Conservation (phyloP, 2,329 filamentous ascomycete species). For the Colletotrichum siamense region DNA sequence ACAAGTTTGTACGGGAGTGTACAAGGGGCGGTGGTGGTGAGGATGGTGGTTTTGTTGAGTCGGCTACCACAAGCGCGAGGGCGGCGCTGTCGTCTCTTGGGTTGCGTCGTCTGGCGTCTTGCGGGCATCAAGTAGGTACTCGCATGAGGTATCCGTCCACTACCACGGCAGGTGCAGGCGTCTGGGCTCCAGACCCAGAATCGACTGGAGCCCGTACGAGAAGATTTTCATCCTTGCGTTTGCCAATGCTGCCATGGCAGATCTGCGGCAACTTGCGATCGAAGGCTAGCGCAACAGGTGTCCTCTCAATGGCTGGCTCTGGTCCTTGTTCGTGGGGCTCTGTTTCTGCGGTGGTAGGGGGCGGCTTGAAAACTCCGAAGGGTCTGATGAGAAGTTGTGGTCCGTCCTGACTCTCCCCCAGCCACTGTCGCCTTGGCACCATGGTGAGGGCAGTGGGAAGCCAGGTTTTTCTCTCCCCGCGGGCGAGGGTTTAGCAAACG, state of each 20-base stretch:
- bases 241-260: slow-evolving; percentile 17
- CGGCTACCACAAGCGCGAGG: slow-evolving; percentile 1
- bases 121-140: neutral
- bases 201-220: slow-evolving; percentile 18
- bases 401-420: slow-evolving; percentile 6
- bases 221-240: slow-evolving; percentile 23
- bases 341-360: slow-evolving; percentile 12
- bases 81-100: neutral
- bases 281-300: slow-evolving; percentile 10
- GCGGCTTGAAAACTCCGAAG: slow-evolving; percentile 22
- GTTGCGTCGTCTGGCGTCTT: neutral
- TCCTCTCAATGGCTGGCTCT: slow-evolving; percentile 1
- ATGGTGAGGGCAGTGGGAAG: neutral
- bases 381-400: slow-evolving; percentile 18
- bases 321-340: slow-evolving; percentile 15
- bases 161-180: neutral
- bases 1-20: neutral
- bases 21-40: neutral
- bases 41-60: slow-evolving; percentile 9
- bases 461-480: slow-evolving; percentile 4
- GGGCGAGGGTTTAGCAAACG: neutral
- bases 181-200: slow-evolving; percentile 1
- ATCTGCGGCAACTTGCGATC: slow-evolving; percentile 22
- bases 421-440: slow-evolving; percentile 16
- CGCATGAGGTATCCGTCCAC: neutral